These are phyloP conservation scores for Austroboletus novae-zelandiae DNA, from an alignment of 1,284 basidiomycete genomes.

Conservation along the genomic window DNA sequence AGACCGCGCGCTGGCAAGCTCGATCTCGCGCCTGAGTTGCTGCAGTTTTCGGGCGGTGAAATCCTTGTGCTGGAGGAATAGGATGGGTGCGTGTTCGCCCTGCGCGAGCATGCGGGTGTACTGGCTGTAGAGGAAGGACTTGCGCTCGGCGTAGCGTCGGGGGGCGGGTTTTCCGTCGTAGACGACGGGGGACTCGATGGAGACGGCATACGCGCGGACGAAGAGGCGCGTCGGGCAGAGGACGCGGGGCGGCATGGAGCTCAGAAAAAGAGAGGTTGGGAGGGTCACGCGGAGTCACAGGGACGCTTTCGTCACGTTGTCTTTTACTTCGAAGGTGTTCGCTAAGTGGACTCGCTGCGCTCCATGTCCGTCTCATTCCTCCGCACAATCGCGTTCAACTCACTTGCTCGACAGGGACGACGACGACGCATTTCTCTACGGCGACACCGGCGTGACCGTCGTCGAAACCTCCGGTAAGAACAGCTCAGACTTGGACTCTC, in stretches of 20 bases:
- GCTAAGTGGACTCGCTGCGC: slow-evolving; percentile 19
- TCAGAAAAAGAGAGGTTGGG: not conserved
- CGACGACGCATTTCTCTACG: slow-evolving; percentile 76
- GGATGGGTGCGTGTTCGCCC: slow-evolving; percentile 53
- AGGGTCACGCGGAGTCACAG: slow-evolving; percentile 23
- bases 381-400: slow-evolving; percentile 22
- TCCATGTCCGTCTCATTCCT: slow-evolving; percentile 30
- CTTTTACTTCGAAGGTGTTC: slow-evolving; percentile 24
- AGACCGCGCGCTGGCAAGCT: slow-evolving; percentile 47
- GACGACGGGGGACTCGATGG: slow-evolving; percentile 50
- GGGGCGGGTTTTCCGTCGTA: slow-evolving; percentile 52
- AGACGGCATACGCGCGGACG: slow-evolving; percentile 53
- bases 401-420: slow-evolving; percentile 47
- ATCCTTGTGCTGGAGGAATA: slow-evolving; percentile 70
- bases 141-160: slow-evolving; percentile 68
- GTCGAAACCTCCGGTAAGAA: slow-evolving; percentile 45
- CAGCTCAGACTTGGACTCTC: slow-evolving; percentile 23
- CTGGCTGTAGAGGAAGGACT: slow-evolving; percentile 72
- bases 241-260: slow-evolving; percentile 6
- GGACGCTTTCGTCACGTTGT: slow-evolving; percentile 25
- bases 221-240: slow-evolving; percentile 14
- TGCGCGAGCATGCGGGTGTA: slow-evolving; percentile 63
- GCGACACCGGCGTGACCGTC: slow-evolving; percentile 46
- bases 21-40: slow-evolving; percentile 64
- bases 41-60: slow-evolving; percentile 64